Conservation (phyloP, 768 basidiomycete species). For the Megacollybia marginata region DNA sequence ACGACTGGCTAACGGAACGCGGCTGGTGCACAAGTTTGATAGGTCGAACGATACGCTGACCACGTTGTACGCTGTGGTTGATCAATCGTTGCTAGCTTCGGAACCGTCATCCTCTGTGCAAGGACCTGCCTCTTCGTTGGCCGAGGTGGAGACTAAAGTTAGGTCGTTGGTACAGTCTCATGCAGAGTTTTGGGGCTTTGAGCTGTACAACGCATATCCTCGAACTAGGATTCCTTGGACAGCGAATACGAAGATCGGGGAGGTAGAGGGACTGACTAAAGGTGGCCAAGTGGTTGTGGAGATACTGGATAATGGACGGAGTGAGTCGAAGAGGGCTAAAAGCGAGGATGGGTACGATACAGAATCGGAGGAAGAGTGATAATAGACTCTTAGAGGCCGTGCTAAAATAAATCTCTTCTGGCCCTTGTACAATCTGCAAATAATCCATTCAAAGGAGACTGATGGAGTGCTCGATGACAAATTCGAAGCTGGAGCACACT, state of each 20-base stretch:
- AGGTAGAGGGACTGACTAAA: conserved; percentile 43
- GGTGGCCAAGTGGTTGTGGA: conserved; percentile 61
- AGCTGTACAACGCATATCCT: conserved; percentile 63
- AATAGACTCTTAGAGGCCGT: too few species aligned
- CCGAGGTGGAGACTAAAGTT: conserved; percentile 15
- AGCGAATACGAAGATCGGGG: conserved; percentile 27
- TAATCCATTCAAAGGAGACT: too few species aligned
- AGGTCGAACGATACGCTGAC: conserved; percentile 39
- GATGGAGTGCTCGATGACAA: too few species aligned
- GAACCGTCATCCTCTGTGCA: conserved; percentile 37
- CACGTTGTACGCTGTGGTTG: conserved; percentile 68
- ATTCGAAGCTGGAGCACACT: too few species aligned
- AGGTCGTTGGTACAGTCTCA: conserved; percentile 19
- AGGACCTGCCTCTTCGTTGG: conserved; percentile 33
- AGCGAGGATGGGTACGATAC: conserved; percentile 3
- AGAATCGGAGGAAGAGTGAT: background rate
- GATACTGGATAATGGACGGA: conserved; percentile 15
- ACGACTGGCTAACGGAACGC: conserved; percentile 47
- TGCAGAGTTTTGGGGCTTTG: conserved; percentile 68
- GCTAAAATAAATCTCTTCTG: too few species aligned
- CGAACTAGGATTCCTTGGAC: conserved; percentile 53
- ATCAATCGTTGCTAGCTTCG: conserved; percentile 33
- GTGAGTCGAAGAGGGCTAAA: background rate
- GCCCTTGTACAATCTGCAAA: too few species aligned
- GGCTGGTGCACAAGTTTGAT: conserved; percentile 53